Evolutionary conservation across 2,329 filamentous ascomycete genomes (phyloP).

Genomic region (Blumeria hordei): DNA sequence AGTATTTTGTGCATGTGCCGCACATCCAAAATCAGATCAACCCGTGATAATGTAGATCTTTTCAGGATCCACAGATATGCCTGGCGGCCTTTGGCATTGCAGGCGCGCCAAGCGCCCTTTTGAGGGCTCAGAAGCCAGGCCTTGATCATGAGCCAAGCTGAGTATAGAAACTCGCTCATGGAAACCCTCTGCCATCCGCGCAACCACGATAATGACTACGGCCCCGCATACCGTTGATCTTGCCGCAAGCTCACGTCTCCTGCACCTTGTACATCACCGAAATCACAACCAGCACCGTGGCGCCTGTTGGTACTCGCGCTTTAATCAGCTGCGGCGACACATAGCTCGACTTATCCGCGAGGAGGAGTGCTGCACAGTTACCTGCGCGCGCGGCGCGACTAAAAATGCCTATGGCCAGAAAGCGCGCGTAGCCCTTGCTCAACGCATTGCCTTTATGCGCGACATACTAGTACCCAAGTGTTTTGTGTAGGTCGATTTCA

Average conservation of each 20-base stretch:
- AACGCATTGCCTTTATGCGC: conserved; percentile 18
- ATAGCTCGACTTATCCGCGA: conserved; percentile 26
- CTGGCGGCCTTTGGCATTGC: no score
- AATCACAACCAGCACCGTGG: conserved; percentile 79
- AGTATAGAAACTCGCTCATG: no score
- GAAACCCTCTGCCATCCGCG: no score
- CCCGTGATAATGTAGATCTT: no score
- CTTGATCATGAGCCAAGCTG: no score
- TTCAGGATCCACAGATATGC: no score
- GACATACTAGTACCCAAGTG: conserved; percentile 19
- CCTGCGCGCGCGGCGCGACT: conserved; percentile 3
- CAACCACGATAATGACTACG: not conserved
- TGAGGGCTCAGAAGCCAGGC: no score
- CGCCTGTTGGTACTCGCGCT: conserved; percentile 57
- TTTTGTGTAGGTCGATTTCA: conserved; percentile 20
- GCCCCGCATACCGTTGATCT: conserved; percentile 10
- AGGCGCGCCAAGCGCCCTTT: no score
- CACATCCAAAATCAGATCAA: no score
- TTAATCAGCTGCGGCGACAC: conserved; percentile 47
- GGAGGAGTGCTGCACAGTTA: conserved; percentile 6
- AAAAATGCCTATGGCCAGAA: conserved; percentile 6
- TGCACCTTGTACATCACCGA: conserved; percentile 54
- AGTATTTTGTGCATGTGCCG: no score
- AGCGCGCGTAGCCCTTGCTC: conserved; percentile 13
- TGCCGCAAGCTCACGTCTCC: conserved; percentile 23